phyloP scores from a whole-genome alignment of 495 filamentous ascomycete genomes.

The Talaromyces trachyspermus region DNA sequence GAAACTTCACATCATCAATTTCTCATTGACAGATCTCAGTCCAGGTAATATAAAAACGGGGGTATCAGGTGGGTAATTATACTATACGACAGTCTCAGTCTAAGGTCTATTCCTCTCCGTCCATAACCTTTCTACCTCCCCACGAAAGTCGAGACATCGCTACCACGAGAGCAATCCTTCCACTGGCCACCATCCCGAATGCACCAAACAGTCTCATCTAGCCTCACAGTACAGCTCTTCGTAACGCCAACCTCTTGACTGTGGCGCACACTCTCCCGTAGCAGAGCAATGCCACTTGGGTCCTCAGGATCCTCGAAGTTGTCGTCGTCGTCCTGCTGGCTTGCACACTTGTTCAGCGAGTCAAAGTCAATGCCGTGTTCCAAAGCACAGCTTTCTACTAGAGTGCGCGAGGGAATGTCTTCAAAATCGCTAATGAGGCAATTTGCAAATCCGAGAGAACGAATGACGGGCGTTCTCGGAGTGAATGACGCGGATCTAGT shows the following conservation, averaged over 20 bases:
- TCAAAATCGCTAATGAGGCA: slow-evolving; percentile 69
- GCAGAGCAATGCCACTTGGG: slow-evolving; percentile 49
- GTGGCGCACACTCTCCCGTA: slow-evolving; percentile 68
- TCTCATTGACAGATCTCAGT: too few species aligned
- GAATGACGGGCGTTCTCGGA: slow-evolving; percentile 62
- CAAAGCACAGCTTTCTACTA: slow-evolving; percentile 78
- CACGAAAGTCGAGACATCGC: slow-evolving; percentile 63
- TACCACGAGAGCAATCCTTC: slow-evolving; percentile 68
- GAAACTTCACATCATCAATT: too few species aligned
- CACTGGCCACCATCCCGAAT: slow-evolving; percentile 73
- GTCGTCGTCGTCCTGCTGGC: slow-evolving; percentile 40
- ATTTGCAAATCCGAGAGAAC: slow-evolving; percentile 83
- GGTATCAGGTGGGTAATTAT: too few species aligned
- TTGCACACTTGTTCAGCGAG: slow-evolving; percentile 69
- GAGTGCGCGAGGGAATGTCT: slow-evolving; percentile 61
- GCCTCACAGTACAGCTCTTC: slow-evolving; percentile 81
- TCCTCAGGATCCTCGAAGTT: slow-evolving; percentile 43
- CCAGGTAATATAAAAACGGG: too few species aligned
- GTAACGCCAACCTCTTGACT: slow-evolving; percentile 60
- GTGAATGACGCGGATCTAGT: slow-evolving; percentile 14
- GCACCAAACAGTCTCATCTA: slow-evolving; percentile 74
- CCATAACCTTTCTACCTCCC: slow-evolving; percentile 52
- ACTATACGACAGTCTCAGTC: too few species aligned
- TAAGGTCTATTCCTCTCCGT: slow-evolving; percentile 22
- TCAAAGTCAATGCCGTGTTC: slow-evolving; percentile 85